phyloP scores from a whole-genome alignment of 192 early-diverging fungal species.

The Coemansia sp. region DNA sequence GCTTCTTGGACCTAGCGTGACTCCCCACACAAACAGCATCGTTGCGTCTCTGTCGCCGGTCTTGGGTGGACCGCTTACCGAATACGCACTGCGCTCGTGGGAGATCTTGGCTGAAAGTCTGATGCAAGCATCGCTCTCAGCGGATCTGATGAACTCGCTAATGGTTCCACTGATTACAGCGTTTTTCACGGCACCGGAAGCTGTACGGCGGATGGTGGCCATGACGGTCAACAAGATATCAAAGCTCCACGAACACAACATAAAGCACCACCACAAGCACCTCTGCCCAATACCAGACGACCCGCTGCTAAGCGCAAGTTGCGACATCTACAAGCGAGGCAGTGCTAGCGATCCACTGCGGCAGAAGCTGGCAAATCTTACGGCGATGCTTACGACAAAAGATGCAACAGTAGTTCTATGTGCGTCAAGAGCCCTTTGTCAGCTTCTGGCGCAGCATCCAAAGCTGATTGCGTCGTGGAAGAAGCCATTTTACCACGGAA shows the following conservation, averaged over 20 bases:
- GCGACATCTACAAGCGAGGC: slow-evolving; percentile 15
- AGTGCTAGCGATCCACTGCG: slow-evolving; percentile 7
- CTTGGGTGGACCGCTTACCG: slow-evolving; percentile 22
- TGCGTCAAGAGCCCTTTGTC: slow-evolving; percentile 33
- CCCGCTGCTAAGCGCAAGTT: slow-evolving; percentile 32
- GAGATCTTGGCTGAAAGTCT: slow-evolving; percentile 34
- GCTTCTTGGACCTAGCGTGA: slow-evolving; percentile 26
- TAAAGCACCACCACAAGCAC: slow-evolving; percentile 12
- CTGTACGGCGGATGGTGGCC: slow-evolving; percentile 13
- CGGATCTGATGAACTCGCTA: slow-evolving; percentile 46
- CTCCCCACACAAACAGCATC: slow-evolving; percentile 39
- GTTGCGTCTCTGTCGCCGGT: slow-evolving; percentile 44
- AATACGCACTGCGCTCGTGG: slow-evolving; percentile 33
- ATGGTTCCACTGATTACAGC: slow-evolving; percentile 40
- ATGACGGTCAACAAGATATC: slow-evolving; percentile 27
- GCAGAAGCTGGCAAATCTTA: slow-evolving; percentile 17
- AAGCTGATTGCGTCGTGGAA: slow-evolving; percentile 37
- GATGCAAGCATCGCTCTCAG: slow-evolving; percentile 16
- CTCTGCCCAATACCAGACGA: slow-evolving; percentile 51
- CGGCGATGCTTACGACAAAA: slow-evolving; percentile 31
- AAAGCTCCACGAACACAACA: slow-evolving; percentile 14
- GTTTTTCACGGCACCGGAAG: slow-evolving; percentile 16
- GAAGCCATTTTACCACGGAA: slow-evolving; percentile 14
- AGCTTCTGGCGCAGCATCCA: slow-evolving; percentile 21
- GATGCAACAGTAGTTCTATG: slow-evolving; percentile 43